A percentile compares a stretch with the other conserved stretches of the same genome.
phyloP scores from a whole-genome alignment of 1,284 basidiomycete species.

The Ustanciosporium gigantosporum region DNA sequence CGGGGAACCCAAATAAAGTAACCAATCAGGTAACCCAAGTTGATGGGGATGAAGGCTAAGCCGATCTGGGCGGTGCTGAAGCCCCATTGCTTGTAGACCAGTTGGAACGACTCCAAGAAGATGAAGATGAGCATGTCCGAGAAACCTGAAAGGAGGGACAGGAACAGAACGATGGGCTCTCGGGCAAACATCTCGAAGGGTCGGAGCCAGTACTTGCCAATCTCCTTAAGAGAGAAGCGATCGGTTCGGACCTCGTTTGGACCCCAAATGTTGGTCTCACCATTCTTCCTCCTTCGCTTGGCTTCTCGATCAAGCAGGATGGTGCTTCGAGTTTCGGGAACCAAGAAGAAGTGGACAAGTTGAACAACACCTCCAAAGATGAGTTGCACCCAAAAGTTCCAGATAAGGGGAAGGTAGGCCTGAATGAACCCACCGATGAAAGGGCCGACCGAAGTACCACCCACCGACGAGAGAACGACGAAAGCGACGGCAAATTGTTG shows the following conservation, averaged over 20 bases:
- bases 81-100: slow-evolving; percentile 63
- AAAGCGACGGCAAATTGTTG: slow-evolving; percentile 60
- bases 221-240: slow-evolving; percentile 59
- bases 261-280: slow-evolving; percentile 61
- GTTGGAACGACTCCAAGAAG: slow-evolving; percentile 62
- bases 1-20: slow-evolving; percentile 61
- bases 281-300: slow-evolving; percentile 59
- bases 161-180: slow-evolving; percentile 63
- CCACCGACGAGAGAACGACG: slow-evolving; percentile 59
- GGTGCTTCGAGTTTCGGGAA: slow-evolving; percentile 63
- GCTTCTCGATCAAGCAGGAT: slow-evolving; percentile 62
- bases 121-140: slow-evolving; percentile 63
- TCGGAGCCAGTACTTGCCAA: slow-evolving; percentile 59
- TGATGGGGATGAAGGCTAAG: slow-evolving; percentile 61
- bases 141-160: slow-evolving; percentile 63
- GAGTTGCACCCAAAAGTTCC: slow-evolving; percentile 63
- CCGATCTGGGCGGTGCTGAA: slow-evolving; percentile 60
- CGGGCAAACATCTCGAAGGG: slow-evolving; percentile 61
- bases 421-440: slow-evolving; percentile 54
- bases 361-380: slow-evolving; percentile 62
- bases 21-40: slow-evolving; percentile 62
- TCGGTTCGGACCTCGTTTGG: slow-evolving; percentile 62
- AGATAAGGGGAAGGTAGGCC: slow-evolving; percentile 35
- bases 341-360: slow-evolving; percentile 61
- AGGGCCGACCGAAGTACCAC: slow-evolving; percentile 56